Evolutionary conservation across 371 early-diverging fungal species (phyloP).

Genomic region (Batkoa obscura): DNA sequence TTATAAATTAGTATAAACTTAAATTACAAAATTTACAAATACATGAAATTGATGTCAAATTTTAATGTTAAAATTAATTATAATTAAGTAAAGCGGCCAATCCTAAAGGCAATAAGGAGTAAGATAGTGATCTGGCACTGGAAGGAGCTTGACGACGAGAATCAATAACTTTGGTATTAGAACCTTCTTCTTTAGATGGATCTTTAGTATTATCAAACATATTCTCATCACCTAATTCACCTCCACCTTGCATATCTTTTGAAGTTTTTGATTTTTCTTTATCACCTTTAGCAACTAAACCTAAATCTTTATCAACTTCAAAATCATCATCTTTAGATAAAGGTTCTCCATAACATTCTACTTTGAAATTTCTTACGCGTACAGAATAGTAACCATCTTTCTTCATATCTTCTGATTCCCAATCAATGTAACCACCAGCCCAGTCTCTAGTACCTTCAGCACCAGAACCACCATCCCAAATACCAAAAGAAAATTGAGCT

Average conservation of each 20-base stretch:
- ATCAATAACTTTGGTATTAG: neutral
- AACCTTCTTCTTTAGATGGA: neutral
- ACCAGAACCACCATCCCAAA: conserved; percentile 49
- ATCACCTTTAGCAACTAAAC: neutral
- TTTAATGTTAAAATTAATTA: too few species aligned
- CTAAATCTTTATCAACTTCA: neutral
- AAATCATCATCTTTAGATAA: neutral
- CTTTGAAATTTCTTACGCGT: neutral
- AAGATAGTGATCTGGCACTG: too few species aligned
- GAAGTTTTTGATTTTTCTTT: neutral
- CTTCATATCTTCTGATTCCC: neutral
- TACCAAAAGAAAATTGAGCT: conserved; percentile 29
- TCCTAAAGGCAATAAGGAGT: too few species aligned
- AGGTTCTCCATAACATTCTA: neutral
- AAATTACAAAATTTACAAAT: too few species aligned
- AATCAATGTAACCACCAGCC: conserved; percentile 38
- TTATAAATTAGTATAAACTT: too few species aligned
- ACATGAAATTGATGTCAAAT: too few species aligned
- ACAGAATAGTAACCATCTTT: neutral
- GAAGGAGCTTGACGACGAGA: neutral
- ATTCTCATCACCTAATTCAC: neutral
- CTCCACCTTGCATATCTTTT: neutral
- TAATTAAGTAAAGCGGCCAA: too few species aligned
- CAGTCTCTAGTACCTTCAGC: conserved; percentile 33
- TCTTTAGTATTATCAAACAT: neutral